Conservation (phyloP, 2,329 filamentous ascomycete genomes). For the Trichoderma simmonsii region DNA sequence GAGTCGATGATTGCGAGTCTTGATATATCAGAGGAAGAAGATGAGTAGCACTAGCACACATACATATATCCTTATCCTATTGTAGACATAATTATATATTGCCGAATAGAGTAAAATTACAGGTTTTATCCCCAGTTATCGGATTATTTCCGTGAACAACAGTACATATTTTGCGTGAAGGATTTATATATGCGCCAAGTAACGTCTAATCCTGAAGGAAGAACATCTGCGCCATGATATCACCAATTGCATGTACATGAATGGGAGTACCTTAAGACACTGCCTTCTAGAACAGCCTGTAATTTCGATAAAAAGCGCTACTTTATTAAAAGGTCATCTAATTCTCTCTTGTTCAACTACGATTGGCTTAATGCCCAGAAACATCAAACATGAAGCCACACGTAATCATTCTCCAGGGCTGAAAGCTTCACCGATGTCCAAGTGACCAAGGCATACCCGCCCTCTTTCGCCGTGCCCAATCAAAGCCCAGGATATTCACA, state of each 20-base stretch:
- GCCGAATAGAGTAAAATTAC: background rate
- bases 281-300: background rate
- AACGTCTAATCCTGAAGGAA: background rate
- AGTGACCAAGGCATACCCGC: background rate
- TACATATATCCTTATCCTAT: background rate
- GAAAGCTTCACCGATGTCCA: background rate
- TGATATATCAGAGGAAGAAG: background rate
- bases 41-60: background rate
- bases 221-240: background rate
- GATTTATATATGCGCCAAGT: background rate
- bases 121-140: background rate
- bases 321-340: background rate
- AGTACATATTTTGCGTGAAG: background rate
- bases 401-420: background rate
- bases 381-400: background rate
- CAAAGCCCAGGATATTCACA: background rate
- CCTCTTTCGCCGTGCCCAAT: background rate
- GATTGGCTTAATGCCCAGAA: background rate
- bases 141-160: background rate
- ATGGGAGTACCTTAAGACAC: background rate
- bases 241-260: background rate
- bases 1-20: conserved; percentile 6
- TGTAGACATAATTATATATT: background rate
- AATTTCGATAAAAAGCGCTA: background rate
- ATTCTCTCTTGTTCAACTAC: background rate